Conservation (phyloP, 306 rosid species). For the Astragalus glycyphyllos region DNA sequence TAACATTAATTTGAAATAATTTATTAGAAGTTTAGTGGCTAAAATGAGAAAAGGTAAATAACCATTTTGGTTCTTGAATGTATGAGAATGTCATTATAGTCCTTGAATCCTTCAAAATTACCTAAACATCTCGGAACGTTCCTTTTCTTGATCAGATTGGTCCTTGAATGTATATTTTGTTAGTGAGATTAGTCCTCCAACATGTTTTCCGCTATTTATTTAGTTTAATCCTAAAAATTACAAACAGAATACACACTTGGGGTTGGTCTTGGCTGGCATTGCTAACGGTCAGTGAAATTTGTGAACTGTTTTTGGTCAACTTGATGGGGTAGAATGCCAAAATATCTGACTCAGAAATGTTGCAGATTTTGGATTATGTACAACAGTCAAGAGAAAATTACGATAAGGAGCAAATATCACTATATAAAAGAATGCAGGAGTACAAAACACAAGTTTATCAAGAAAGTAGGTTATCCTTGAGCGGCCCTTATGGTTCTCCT, state of each 20-base stretch:
- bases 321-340: constrained; percentile 30
- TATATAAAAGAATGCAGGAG: constrained; percentile 69
- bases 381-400: constrained; percentile 69
- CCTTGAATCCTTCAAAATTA: no score
- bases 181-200: no score
- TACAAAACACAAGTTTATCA: constrained; percentile 63
- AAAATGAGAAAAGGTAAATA: constrained; percentile 24
- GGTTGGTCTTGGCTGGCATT: not conserved
- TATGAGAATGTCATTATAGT: no score
- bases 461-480: constrained; percentile 64
- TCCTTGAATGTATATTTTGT: no score
- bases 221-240: no score
- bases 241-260: no score
- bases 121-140: no score
- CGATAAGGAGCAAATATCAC: constrained; percentile 65
- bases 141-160: no score
- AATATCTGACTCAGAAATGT: constrained; percentile 41
- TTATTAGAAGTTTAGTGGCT: constrained; percentile 24
- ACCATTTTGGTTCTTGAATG: no score
- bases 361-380: constrained; percentile 68
- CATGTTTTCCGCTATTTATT: no score
- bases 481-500: constrained; percentile 54
- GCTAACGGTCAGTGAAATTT: constrained; percentile 19
- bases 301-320: constrained; percentile 7
- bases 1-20: constrained; percentile 1